A percentile compares a stretch with the other conserved stretches of the same genome.
Conservation (phyloP, 768 basidiomycete species). For the Agrocybe praecox region DNA sequence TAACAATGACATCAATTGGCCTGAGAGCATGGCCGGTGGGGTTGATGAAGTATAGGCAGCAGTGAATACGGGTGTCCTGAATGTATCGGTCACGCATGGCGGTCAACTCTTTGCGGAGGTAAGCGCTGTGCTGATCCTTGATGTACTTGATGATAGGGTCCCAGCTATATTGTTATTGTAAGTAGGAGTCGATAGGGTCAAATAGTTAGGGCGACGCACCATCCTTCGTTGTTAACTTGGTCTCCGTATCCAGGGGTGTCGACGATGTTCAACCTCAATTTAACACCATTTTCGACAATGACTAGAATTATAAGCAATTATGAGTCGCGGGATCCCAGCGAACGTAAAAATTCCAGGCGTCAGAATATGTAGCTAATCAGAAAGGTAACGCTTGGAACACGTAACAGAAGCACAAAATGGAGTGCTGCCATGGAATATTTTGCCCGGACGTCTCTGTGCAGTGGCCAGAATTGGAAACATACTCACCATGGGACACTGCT, state of each 20-base stretch:
- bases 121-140: slow-evolving; percentile 99
- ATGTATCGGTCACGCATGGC: slow-evolving; percentile 99
- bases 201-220: slow-evolving; percentile 50
- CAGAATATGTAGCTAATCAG: too few relatives aligned
- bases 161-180: slow-evolving; percentile 62
- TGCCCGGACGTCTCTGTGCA: slow-evolving; percentile 3
- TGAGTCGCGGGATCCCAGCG: not conserved
- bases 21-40: slow-evolving; percentile 98
- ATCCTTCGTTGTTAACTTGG: slow-evolving; percentile 98
- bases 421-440: not conserved
- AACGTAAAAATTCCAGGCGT: too few relatives aligned
- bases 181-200: slow-evolving; percentile 7
- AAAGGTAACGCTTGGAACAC: not conserved
- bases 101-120: slow-evolving; percentile 97
- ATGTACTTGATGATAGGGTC: slow-evolving; percentile 99
- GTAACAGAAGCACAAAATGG: not conserved
- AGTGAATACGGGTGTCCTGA: slow-evolving; percentile 98
- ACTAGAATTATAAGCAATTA: slow-evolving; percentile 47
- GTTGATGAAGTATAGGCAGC: slow-evolving; percentile 97
- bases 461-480: not conserved
- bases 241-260: slow-evolving; percentile 99
- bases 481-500: slow-evolving; percentile 88
- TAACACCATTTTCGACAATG: slow-evolving; percentile 95
- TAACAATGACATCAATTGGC: slow-evolving; percentile 96
- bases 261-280: slow-evolving; percentile 93